Conservation (phyloP, 257 asterid genomes). For the Jaltomata sinuosa region DNA sequence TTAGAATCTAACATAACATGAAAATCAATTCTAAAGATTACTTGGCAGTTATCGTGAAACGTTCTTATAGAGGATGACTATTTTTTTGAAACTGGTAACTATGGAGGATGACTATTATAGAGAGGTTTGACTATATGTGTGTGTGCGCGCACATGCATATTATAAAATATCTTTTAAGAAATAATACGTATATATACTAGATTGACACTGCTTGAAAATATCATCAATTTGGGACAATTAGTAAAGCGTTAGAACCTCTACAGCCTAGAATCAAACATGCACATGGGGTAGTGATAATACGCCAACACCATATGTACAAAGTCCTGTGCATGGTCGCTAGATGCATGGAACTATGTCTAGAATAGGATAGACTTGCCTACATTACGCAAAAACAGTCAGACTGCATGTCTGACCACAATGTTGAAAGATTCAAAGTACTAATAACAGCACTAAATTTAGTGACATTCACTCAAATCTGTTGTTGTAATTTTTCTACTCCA, state of each 20-base stretch:
- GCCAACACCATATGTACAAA: not conserved
- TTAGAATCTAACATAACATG: not conserved
- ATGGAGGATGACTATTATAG: not conserved
- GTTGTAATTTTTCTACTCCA: not conserved
- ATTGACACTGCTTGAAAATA: not conserved
- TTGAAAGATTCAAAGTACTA: not conserved
- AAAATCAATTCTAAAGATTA: not conserved
- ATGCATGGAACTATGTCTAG: not conserved
- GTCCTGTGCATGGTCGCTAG: not conserved
- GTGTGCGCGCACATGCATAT: not conserved
- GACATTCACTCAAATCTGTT: not conserved
- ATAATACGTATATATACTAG: not conserved
- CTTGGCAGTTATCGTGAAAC: not conserved
- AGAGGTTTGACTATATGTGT: not conserved
- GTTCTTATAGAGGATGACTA: not conserved
- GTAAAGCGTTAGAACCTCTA: not conserved
- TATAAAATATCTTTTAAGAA: not conserved
- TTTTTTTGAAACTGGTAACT: too few relatives aligned
- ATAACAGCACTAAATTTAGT: not conserved
- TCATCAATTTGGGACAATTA: not conserved
- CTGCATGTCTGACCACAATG: not conserved
- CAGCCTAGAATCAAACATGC: not conserved
- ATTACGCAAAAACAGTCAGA: not conserved
- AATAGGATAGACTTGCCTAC: not conserved
- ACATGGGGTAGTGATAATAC: not conserved